These are phyloP conservation scores for Zea mays DNA, from an alignment of 176 grass and related monocot species.

Conservation along the genomic window DNA sequence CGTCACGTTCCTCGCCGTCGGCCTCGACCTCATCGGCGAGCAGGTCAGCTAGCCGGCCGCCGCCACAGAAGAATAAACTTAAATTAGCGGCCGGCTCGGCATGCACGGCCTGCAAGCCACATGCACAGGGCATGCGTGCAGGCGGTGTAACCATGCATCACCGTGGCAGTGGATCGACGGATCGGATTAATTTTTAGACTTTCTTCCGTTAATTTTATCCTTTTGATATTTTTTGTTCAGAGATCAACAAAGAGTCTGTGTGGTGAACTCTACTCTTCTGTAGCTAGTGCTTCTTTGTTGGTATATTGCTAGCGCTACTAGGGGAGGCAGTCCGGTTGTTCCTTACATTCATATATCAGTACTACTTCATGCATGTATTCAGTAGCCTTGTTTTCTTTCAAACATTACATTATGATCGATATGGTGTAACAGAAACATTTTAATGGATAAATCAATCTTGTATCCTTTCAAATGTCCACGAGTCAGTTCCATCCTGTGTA, in stretches of 20 bases:
- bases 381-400: constrained; percentile 36
- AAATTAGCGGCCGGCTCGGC: constrained; percentile 11
- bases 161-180: constrained; percentile 12
- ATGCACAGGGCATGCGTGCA: no score
- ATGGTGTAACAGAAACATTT: constrained; percentile 37
- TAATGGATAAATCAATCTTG: constrained; percentile 34
- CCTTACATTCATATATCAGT: constrained; percentile 27
- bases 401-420: constrained; percentile 32
- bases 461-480: constrained; percentile 25
- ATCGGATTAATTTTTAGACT: constrained; percentile 38
- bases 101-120: neutral
- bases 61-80: neutral
- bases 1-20: constrained; percentile 83
- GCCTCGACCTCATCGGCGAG: constrained; percentile 96
- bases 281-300: constrained; percentile 41
- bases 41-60: constrained; percentile 73
- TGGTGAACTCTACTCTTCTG: constrained; percentile 32
- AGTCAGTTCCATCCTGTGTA: neutral
- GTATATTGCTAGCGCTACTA: neutral
- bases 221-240: constrained; percentile 45
- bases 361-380: constrained; percentile 19
- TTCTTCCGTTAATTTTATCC: constrained; percentile 44
- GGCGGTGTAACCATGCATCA: neutral
- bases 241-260: constrained; percentile 42
- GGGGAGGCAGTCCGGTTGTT: constrained; percentile 29